Base-by-base conservation (phyloP, 2,329 filamentous ascomycete species). In the Eutypella sp. region DNA sequence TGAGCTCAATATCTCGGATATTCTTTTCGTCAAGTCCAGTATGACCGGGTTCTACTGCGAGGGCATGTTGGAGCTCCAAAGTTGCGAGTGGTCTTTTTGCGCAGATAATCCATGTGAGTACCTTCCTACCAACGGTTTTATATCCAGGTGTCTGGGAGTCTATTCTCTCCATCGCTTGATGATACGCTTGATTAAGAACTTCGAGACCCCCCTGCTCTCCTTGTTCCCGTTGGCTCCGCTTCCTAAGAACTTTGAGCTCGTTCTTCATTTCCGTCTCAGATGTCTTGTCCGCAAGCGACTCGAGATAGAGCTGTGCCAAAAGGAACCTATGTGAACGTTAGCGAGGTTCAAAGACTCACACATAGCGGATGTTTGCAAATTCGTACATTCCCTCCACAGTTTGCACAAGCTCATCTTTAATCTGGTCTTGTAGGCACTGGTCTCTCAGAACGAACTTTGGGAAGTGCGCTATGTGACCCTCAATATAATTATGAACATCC, bases 131-230 rank as follows among this genome's bases (percentile, higher is more conserved):
- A 19, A 72, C 55, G 0, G 57, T 41, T n/a, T 34, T 18, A 10
- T 61, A 48, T 9, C 59, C 63, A 1, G 41, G 2, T 0, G 51
- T 9, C 41, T 76, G 71, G 1, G 54, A 47, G 20, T 67, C 45
- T 27, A 76, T 73, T 11, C 72, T 55, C 2, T 65, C 33, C 54
- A 76, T 68, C 0, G 67, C 66, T 0, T 65, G 50, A 0, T 62
- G 45, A 42, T 78, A 79, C 0, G 67, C 65, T 6, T 51, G 5
- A 23, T 68, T 55, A 10, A 69, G 66, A 3, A 57, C 61, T 55
- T 43, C 3, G 56, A 52, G n/a, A n/a, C n/a, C n/a, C n/a, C n/a
- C 11, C 64, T 65, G 4, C 31, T 62, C 0, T 58, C 50, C 0
- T 74, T 48, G 0, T 50, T 57, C n/a, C n/a, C n/a, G n/a, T 15